phyloP scores from a whole-genome alignment of 768 basidiomycete genomes.

The Podaxis mareebaensis region DNA sequence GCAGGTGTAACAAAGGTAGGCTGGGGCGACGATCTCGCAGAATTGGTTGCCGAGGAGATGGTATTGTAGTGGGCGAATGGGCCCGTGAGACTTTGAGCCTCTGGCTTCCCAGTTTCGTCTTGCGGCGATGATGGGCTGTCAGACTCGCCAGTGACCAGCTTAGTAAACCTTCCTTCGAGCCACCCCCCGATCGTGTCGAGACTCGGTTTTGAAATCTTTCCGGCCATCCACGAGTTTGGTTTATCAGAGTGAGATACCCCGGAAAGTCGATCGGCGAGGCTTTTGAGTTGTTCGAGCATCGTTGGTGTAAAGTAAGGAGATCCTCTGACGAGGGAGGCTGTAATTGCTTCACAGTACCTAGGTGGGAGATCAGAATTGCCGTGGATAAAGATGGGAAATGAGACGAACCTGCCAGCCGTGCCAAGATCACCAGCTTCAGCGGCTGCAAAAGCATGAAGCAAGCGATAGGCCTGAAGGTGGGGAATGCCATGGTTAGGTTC shows the following conservation, averaged over 20 bases:
- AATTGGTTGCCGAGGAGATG: conserved; percentile 80
- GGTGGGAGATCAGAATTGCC: not conserved
- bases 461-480: conserved; percentile 85
- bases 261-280: conserved; percentile 75
- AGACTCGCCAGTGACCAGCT: conserved; percentile 93
- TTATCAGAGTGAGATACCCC: conserved; percentile 77
- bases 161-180: conserved; percentile 90
- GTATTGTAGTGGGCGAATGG: conserved; percentile 94
- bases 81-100: conserved; percentile 55
- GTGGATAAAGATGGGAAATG: not conserved
- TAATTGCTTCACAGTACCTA: conserved; percentile 94
- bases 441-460: conserved; percentile 73
- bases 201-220: conserved; percentile 88
- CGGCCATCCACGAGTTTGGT: conserved; percentile 79
- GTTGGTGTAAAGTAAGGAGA: conserved; percentile 68
- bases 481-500: conserved; percentile 82
- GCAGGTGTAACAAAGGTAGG: conserved; percentile 45
- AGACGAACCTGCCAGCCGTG: conserved; percentile 69
- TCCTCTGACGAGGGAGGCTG: conserved; percentile 57
- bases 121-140: conserved; percentile 45
- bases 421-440: conserved; percentile 83
- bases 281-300: conserved; percentile 74
- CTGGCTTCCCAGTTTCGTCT: conserved; percentile 36
- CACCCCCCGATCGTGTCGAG: conserved; percentile 90
- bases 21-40: conserved; percentile 76